A percentile compares a stretch with the other conserved stretches of the same genome.
Conservation (phyloP, 305 asterid species). For the Salvia sclarea region DNA sequence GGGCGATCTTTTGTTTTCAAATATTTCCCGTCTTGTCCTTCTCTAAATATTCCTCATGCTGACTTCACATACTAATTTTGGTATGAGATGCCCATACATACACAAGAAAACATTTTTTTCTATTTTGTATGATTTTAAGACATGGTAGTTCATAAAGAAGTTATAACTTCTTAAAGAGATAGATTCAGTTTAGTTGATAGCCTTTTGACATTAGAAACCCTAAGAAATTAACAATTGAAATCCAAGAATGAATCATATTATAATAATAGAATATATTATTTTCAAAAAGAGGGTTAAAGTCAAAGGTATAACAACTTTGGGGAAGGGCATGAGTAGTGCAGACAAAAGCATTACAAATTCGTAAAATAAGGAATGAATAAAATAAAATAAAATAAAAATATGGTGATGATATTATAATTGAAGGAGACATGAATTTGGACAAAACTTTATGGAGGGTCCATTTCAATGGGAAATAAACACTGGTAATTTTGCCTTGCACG, state of each 20-base stretch:
- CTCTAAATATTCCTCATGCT: constrained; percentile 33
- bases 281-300: not conserved
- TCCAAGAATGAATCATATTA: not conserved
- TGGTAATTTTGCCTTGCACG: constrained; percentile 23
- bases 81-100: constrained; percentile 7
- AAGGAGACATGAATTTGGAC: constrained; percentile 16
- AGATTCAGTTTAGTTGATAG: too few relatives aligned
- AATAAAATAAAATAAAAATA: not conserved
- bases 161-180: not conserved
- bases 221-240: not conserved
- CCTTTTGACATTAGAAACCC: not conserved
- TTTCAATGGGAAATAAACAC: not conserved
- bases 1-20: not conserved
- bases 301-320: not conserved
- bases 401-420: not conserved
- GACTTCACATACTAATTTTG: constrained; percentile 24
- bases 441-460: constrained; percentile 33
- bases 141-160: not conserved
- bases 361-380: not conserved
- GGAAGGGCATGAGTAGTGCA: constrained; percentile 17
- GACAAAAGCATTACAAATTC: not conserved
- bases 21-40: constrained; percentile 23
- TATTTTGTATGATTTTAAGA: not conserved
- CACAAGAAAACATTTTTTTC: constrained; percentile 1
- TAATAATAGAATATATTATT: not conserved